Base-by-base conservation (phyloP, 352 stramenopile species). In the Thraustotheca clavata region DNA sequence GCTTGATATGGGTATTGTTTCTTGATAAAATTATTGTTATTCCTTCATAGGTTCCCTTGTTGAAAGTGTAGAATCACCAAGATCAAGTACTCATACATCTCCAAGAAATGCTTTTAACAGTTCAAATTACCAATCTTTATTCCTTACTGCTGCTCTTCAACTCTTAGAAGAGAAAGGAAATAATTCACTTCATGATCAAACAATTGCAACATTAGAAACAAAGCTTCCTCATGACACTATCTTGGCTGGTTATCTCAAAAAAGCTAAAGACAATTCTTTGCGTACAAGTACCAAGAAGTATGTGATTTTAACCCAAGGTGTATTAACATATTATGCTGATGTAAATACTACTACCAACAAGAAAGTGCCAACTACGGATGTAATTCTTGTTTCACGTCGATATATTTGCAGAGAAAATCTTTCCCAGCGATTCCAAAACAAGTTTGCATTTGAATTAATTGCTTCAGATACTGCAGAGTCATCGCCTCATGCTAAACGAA, bases 211-310 rank as follows among this genome's bases (percentile, higher is more conserved):
- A n/a, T n/a, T n/a, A n/a, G n/a, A n/a, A n/a, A n/a, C n/a, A n/a
- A 31, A 39, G 33, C 57, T 65, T 22, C 57, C 57, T 5, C 57
- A 40, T 4, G 57, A 55, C 38, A 65, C 57, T 12, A 29, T 65
- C 4, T 22, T 65, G 12, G 57, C 57, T 14, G 57, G 57, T 33
- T 54, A 55, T 46, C 31, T 65, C 35, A 50, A 49, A 22, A 65
- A 65, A 20, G 57, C 57, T 32, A 65, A 65, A 22, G 57, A 65
- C 57, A 65, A 65, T 32, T 65, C 57, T 40, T 46, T 65, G 14
- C 57, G 57, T 11, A 54, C 57, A 6, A 54, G 57, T 33, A 26
- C 57, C 7, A 65, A 65, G 24, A 65, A 65, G 29, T 65, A 54
- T 35, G 57, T 54, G 7, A 33, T 65, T n/a, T 35, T 65, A 8